Evolutionary conservation across 2,329 filamentous ascomycete genomes (phyloP), one percentile per base, ranked within the genome.

Genomic region (Sporothrix brunneoviolacea): DNA sequence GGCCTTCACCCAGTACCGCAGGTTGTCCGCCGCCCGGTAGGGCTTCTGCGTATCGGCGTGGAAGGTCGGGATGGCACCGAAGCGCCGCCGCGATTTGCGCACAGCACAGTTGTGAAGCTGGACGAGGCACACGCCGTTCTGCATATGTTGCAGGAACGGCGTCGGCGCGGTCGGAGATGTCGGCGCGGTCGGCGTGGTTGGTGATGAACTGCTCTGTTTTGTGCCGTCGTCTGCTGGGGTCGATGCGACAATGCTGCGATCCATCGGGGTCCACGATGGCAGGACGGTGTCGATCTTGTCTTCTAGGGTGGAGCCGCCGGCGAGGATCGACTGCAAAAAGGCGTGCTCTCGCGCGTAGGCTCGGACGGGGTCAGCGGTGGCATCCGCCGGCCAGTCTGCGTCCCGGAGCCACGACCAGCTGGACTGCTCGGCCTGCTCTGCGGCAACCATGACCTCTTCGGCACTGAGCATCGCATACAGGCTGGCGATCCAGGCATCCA

Each of bases 1-100:
- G 1, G 91, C 93, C 71, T 98, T 98, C 68, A 87, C 80, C 91
- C 93, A 98, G 73, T 86, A 98, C 36, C 90, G 82, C 55, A 98
- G 75, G 65, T 98, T 98, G 60, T 98, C 93, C 3, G 91, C 89
- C 55, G 84, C 84, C 43, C 93, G 85, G 66, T 98, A 98, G 0
- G 93, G 93, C 69, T 97, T 97, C 54, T 82, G 84, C 9, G 93
- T 91, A 66, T 98, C 90, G n/a, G 83, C 84, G 65, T 97, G 93
- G 66, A 86, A 96, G 9, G 79, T 79, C 51, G 88, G 89, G 63
- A 98, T 96, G 55, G 88, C 81, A 47, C 91, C 90, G 64, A 97
- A 97, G 8, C 86, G 87, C 27, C 88, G 79, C 62, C 85, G 83
- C 19, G 91, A 96, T 64, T 88, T 88, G 62, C 82, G 82, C 28